Conservation (phyloP, 2,329 filamentous ascomycete species). For the Oidium heveae region DNA sequence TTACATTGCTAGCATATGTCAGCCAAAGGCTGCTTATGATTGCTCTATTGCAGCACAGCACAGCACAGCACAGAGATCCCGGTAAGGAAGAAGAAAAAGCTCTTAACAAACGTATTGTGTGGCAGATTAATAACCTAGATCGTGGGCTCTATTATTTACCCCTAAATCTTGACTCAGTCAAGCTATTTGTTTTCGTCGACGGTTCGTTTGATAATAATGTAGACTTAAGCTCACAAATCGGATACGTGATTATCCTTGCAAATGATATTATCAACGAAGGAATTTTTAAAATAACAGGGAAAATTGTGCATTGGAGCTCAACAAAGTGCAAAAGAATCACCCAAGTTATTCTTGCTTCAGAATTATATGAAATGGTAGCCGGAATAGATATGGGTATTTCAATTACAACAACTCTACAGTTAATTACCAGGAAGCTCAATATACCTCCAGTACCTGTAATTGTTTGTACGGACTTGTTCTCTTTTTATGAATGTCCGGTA, state of each 20-base stretch:
- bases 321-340: conserved; percentile 2
- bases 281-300: background rate
- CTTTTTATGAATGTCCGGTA: conserved; percentile 1
- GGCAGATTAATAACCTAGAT: background rate
- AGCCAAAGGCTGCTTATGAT: background rate
- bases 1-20: background rate
- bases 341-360: conserved; percentile 1
- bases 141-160: background rate
- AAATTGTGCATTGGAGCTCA: background rate
- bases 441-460: background rate
- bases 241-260: background rate
- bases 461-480: conserved; percentile 2
- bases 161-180: background rate
- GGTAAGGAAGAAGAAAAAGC: background rate
- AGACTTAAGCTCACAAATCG: background rate
- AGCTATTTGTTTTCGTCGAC: background rate
- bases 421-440: background rate
- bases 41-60: background rate
- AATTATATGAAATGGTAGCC: conserved; percentile 3
- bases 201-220: background rate
- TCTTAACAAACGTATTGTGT: background rate
- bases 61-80: no score
- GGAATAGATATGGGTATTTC: conserved; percentile 1
- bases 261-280: background rate
- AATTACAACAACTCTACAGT: background rate